A percentile compares a stretch with the other conserved stretches of the same genome.
Conservation (phyloP, 345 rosid species). For the Cardamine chenopodiifolia region DNA sequence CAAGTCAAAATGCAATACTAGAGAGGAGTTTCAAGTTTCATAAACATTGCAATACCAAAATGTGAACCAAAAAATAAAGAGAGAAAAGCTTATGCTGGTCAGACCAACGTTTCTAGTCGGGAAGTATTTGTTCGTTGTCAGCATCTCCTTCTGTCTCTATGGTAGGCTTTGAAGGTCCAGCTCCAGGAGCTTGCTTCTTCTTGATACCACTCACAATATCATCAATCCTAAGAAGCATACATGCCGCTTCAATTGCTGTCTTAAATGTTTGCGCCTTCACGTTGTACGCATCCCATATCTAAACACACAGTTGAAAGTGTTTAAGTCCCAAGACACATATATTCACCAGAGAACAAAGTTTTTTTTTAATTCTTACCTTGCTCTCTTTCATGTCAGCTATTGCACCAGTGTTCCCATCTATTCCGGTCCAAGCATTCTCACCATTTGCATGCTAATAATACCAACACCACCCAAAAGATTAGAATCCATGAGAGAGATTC, state of each 20-base stretch:
- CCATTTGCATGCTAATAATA: constrained; percentile 83
- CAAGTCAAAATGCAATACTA: constrained; percentile 20
- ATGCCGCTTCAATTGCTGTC: constrained; percentile 92
- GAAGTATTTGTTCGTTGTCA: constrained; percentile 85
- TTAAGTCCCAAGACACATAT: constrained; percentile 1
- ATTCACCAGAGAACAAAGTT: not conserved
- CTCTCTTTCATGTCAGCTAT: constrained; percentile 87
- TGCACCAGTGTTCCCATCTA: constrained; percentile 90
- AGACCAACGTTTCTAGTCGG: constrained; percentile 51
- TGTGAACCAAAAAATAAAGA: not conserved
- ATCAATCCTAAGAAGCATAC: constrained; percentile 92
- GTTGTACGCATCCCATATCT: constrained; percentile 97
- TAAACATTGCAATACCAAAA: constrained; percentile 13
- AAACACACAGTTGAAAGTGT: constrained; percentile 19
- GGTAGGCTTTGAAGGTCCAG: constrained; percentile 68
- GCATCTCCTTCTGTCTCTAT: constrained; percentile 95
- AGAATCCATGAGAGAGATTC: not conserved
- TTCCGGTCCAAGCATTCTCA: constrained; percentile 95
- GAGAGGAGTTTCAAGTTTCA: constrained; percentile 19
- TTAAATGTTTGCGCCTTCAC: constrained; percentile 95
- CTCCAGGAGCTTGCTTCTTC: constrained; percentile 89
- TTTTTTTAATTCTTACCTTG: constrained; percentile 51
- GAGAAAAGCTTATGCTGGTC: not conserved
- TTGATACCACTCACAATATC: constrained; percentile 98
- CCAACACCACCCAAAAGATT: not conserved